Evolutionary conservation across 306 rosid species (phyloP), one percentile per base, ranked within the genome.

Genomic region (Cicer pinnatifidum): DNA sequence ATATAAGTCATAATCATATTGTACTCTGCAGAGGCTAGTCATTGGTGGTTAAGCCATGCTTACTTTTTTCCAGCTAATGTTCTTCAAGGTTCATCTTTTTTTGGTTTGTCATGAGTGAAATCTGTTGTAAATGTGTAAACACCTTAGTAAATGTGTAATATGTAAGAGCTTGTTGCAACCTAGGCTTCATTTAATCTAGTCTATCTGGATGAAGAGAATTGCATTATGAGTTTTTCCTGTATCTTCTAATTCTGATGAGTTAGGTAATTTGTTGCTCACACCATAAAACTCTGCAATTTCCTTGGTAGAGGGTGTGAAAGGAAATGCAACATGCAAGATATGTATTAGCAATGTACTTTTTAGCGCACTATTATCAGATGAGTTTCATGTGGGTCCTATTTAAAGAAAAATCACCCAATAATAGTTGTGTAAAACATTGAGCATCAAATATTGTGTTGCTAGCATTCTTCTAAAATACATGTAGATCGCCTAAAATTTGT

Each of bases 11-110:
- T 5, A 6, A 1, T 60, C 7, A 4, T 7, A 11, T 19, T 11
- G 40, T 66, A 5, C 9, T 19, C 20, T 44, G 46, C 23, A 19
- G 19, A 67, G 57, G 6, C 17, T 11, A 11, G 17, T 45, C 3
- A 7, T 13, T 63, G 35, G 48, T 63, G 35, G 50, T 63, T 63
- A 33, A 15, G 50, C 69, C 40, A 39, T 11, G 52, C 70, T 16
- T 43, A 9, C 33, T 10, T 62, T 38, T 61, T 61, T 13, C 7
- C 46, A 8, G 52, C 38, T 13, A 13, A 41, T 64, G 52, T 41
- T 40, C 37, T 41, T 16, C 47, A n/a, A n/a, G 20, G 40, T 38
- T 61, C 69, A 40, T n/a, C 67, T 7, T 3, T 61, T 60, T 35
- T n/a, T 11, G 69, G 10, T n/a, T 0, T 63, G 69, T 40, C 33